Base-by-base conservation (phyloP, 2,329 filamentous ascomycete species). In the Talaromyces sp. region DNA sequence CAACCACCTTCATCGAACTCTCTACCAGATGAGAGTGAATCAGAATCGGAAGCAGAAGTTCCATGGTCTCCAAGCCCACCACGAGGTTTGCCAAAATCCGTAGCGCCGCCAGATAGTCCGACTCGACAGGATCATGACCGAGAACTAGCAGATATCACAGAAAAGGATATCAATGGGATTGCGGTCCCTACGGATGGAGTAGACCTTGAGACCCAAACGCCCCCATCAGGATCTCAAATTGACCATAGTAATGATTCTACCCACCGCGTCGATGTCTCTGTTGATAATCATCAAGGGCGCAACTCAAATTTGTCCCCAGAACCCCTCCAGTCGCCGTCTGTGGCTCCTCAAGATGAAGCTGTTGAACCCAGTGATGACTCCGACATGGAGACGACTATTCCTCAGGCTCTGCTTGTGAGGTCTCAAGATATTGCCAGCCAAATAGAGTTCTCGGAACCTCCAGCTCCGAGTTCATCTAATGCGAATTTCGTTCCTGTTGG, bases 351-450 rank as follows among this genome's bases (percentile, higher is more conserved):
- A 47, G 60, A 62, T 39, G 70, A 72, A 58, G 27, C 37, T 22
- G 54, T 19, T 56, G 52, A 58, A 41, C 31, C 19, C 1, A 74
- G 73, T 56, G 73, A 76, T 6, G 75, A 77, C 7, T 74, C 74
- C 7, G 69, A 73, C 24, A 77, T 78, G 76, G 75, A 77, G 57
- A 72, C 71, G 14, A 73, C 72, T 62, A 67, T 78, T n/a, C 76
- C 76, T 22, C 69, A 67, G 60, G 71, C 74, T 22, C 69, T 78
- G 4, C 70, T 68, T 10, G 66, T 66, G 41, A 67, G 60, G 37
- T 66, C 70, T 22, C 74, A 73, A 60, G 66, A 64, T 14, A 45
- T 68, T 69, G 31, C 64, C 66, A 58, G 63, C 63, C 60, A 73
- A 69, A 63, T 73, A 24, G 58, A 62, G 7, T 71, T 72, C 49